These are phyloP conservation scores for Tillandsia fasciculata DNA, from an alignment of 176 grass and related monocot species.

Conservation along the genomic window DNA sequence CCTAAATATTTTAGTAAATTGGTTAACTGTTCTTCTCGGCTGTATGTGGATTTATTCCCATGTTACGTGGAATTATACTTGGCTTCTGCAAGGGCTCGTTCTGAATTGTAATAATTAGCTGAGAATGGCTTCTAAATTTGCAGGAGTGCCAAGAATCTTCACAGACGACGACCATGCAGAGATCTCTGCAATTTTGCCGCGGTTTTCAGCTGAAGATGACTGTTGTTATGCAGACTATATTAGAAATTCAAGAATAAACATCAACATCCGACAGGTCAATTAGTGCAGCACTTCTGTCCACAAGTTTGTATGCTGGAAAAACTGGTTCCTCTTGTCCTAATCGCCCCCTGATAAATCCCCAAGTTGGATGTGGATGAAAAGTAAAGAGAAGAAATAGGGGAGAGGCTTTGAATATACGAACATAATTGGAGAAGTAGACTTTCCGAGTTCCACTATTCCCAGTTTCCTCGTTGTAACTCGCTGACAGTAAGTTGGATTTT, in stretches of 20 bases:
- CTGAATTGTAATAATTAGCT: no score
- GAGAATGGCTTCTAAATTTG: no score
- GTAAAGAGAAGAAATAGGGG: neutral
- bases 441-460: neutral
- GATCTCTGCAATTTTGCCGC: no score
- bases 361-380: neutral
- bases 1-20: no score
- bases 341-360: neutral
- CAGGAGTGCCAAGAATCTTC: no score
- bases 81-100: no score
- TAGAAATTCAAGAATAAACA: constrained; percentile 78
- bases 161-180: no score
- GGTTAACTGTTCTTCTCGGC: no score
- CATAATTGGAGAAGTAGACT: neutral
- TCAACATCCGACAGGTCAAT: constrained; percentile 68
- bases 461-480: neutral
- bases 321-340: neutral
- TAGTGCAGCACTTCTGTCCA: neutral
- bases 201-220: constrained; percentile 54
- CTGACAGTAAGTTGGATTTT: neutral
- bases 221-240: constrained; percentile 44
- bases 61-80: no score
- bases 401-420: neutral
- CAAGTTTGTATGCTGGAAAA: neutral
- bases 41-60: no score